A percentile compares a stretch with the other conserved stretches of the same genome.
phyloP scores from a whole-genome alignment of 768 basidiomycete species.

The Suillus ampliporus region DNA sequence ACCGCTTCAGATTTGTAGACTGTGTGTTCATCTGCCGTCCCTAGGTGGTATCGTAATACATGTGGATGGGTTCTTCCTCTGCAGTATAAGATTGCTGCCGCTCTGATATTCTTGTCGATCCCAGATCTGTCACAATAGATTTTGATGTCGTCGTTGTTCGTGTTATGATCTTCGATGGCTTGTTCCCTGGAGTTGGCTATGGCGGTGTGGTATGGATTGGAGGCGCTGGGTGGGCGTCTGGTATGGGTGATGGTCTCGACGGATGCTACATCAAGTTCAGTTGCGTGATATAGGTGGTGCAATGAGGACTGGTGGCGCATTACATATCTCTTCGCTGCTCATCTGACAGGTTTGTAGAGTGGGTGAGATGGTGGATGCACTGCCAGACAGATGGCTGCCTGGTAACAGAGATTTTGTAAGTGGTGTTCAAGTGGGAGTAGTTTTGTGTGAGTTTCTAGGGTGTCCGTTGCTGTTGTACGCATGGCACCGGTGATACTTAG shows the following conservation, averaged over 20 bases:
- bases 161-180: not conserved
- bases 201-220: not conserved
- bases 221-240: not conserved
- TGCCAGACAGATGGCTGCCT: not conserved
- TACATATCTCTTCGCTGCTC: not conserved
- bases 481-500: constrained; percentile 20
- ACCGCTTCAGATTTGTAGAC: constrained; percentile 34
- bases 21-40: constrained; percentile 20
- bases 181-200: not conserved
- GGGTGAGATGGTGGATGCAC: not conserved
- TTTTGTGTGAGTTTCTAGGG: constrained; percentile 23
- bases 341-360: not conserved
- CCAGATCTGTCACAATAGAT: constrained; percentile 24
- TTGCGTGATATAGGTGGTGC: not conserved
- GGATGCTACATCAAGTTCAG: not conserved
- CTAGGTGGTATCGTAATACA: constrained; percentile 14
- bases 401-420: constrained; percentile 5
- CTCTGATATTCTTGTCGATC: constrained; percentile 23
- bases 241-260: not conserved
- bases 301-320: not conserved
- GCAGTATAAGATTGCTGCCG: constrained; percentile 23
- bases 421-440: constrained; percentile 21
- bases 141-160: not conserved
- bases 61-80: constrained; percentile 14
- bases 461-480: constrained; percentile 20